Evolutionary conservation across 192 early-diverging fungal genomes (phyloP).

Genomic region (Gigaspora rosea): DNA sequence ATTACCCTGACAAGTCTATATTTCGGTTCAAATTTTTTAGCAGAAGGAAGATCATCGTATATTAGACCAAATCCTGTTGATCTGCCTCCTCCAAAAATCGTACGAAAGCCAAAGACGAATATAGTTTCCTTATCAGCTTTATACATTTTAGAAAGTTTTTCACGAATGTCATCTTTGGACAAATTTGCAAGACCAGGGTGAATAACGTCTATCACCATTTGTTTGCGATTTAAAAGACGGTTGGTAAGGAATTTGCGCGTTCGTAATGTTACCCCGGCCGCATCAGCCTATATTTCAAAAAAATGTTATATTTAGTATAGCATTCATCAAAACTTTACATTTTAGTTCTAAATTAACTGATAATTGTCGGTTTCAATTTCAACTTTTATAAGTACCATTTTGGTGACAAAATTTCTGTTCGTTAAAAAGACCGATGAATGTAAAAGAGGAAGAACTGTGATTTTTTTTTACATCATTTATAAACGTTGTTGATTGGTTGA

Average conservation of each 20-base stretch:
- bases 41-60: constrained; percentile 91
- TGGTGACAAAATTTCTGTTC: no score
- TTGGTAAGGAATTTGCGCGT: constrained; percentile 99
- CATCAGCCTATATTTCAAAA: no score
- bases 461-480: no score
- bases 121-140: constrained; percentile 86
- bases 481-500: no score
- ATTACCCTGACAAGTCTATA: constrained; percentile 85
- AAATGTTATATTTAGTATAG: no score
- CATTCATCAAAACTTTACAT: no score
- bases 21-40: constrained; percentile 99
- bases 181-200: constrained; percentile 94
- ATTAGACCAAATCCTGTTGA: constrained; percentile 94
- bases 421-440: no score
- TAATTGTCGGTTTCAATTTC: no score
- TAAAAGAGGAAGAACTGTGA: no score
- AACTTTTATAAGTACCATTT: no score
- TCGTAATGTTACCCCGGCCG: constrained; percentile 34
- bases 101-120: constrained; percentile 94
- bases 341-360: no score
- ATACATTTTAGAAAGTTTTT: constrained; percentile 95
- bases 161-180: constrained; percentile 89
- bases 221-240: constrained; percentile 95
- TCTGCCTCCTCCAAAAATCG: constrained; percentile 95
- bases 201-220: constrained; percentile 95